These are phyloP conservation scores for Podospora appendiculata DNA, from an alignment of 495 filamentous ascomycete genomes.

Conservation along the genomic window DNA sequence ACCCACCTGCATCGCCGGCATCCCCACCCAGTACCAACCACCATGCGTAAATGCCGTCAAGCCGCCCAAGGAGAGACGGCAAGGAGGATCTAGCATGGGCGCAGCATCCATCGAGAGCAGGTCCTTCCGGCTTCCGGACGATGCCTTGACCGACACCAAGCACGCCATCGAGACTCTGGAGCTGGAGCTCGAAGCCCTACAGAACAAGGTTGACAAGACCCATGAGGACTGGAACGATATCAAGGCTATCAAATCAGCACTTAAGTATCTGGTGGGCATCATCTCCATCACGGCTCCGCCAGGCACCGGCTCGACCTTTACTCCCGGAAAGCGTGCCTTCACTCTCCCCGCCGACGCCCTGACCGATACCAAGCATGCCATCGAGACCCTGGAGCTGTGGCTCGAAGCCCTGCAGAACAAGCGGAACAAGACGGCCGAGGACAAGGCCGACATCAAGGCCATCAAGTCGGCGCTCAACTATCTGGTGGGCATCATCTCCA, in stretches of 20 bases:
- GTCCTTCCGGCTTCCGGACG: too few species aligned
- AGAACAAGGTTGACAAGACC: conserved; percentile 12
- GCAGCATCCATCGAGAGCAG: neutral
- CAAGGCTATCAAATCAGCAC: conserved; percentile 1
- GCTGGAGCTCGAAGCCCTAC: conserved; percentile 7
- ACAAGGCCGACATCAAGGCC: conserved; percentile 3
- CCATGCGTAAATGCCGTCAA: conserved; percentile 21
- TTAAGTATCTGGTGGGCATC: conserved; percentile 5
- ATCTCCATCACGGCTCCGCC: conserved; percentile 5
- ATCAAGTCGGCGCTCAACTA: conserved; percentile 3
- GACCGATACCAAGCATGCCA: neutral
- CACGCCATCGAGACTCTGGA: conserved; percentile 8
- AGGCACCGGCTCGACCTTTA: neutral
- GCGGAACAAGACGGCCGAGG: conserved; percentile 7
- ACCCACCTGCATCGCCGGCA: conserved; percentile 6
- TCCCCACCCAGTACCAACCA: conserved; percentile 10
- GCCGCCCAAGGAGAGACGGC: conserved; percentile 23
- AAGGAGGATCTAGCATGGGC: conserved; percentile 9
- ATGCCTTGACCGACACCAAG: neutral
- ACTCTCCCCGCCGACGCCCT: neutral
- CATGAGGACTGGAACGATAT: conserved; percentile 8
- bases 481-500: conserved; percentile 1
- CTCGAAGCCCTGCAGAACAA: conserved; percentile 12
- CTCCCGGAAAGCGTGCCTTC: neutral
- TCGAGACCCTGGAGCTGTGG: conserved; percentile 6